Percentiles rank a stretch among this genome's conserved stretches.
Evolutionary conservation across 106 monocot genomes (phyloP).

Genomic region (Dendrobium catenatum): DNA sequence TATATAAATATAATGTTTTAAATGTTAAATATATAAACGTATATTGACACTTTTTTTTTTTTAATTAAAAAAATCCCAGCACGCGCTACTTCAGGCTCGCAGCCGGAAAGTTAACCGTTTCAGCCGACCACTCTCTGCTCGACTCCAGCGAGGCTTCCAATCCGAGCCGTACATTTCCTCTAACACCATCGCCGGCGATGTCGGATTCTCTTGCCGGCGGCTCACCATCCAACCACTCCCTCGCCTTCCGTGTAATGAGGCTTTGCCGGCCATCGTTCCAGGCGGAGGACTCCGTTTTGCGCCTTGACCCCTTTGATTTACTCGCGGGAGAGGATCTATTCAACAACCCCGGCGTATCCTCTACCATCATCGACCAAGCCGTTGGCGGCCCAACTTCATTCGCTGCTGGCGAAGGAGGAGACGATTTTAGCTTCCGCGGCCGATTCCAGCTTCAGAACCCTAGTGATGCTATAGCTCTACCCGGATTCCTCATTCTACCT

Average conservation of each 20-base stretch:
- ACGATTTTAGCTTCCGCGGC: constrained; percentile 69
- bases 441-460: constrained; percentile 69
- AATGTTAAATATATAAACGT: too few species aligned
- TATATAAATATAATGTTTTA: too few species aligned
- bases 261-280: constrained; percentile 94
- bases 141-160: not conserved
- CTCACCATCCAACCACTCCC: constrained; percentile 55
- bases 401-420: constrained; percentile 1
- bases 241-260: constrained; percentile 97
- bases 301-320: constrained; percentile 66
- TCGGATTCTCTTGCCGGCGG: constrained; percentile 12
- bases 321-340: constrained; percentile 78
- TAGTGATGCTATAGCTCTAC: constrained; percentile 65
- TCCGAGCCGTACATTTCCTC: not conserved
- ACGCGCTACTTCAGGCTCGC: not conserved
- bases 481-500: constrained; percentile 82
- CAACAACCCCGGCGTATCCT: constrained; percentile 29
- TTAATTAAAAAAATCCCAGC: not conserved
- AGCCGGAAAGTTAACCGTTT: not conserved
- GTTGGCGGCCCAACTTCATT: not conserved
- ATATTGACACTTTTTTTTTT: too few species aligned
- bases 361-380: constrained; percentile 7
- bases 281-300: constrained; percentile 63
- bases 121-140: not conserved
- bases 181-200: constrained; percentile 10